Evolutionary conservation across 2,329 filamentous ascomycete species (phyloP).

Genomic region (Aspergillus jensenii): DNA sequence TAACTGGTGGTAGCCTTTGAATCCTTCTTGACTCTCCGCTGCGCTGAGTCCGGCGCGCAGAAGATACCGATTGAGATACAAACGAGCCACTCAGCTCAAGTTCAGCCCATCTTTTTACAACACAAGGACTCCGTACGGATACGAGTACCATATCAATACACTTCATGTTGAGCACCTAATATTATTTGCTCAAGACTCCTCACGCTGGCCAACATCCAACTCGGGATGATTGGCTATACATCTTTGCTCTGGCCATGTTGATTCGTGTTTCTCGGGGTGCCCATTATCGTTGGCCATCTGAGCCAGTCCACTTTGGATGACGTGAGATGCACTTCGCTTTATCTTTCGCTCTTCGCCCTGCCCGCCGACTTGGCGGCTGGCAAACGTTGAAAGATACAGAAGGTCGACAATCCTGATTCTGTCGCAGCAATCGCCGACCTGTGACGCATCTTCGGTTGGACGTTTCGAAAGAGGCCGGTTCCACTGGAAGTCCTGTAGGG

Average conservation of each 20-base stretch:
- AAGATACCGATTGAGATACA: not conserved
- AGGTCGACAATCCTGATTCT: not conserved
- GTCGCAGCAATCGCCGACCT: not conserved
- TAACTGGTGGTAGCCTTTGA: not conserved
- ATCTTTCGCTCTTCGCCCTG: not conserved
- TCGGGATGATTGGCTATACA: not conserved
- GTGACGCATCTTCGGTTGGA: not conserved
- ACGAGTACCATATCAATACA: too few relatives aligned
- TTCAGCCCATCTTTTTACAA: not conserved
- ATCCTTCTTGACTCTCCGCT: slow-evolving; percentile 1
- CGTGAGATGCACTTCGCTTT: slow-evolving; percentile 3
- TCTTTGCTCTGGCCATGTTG: not conserved
- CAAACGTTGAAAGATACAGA: not conserved
- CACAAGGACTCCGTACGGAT: not conserved
- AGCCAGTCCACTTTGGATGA: not conserved
- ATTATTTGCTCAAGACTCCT: not conserved
- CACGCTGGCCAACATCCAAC: not conserved
- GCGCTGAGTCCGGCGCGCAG: not conserved
- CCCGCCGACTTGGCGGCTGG: not conserved
- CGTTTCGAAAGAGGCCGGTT: not conserved
- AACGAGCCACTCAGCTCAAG: not conserved
- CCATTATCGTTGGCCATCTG: not conserved
- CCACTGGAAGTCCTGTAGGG: not conserved
- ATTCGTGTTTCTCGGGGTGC: not conserved
- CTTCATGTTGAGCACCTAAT: too few relatives aligned